Base-by-base conservation (phyloP, 1,284 basidiomycete genomes). In the Heimioporus retisporus region DNA sequence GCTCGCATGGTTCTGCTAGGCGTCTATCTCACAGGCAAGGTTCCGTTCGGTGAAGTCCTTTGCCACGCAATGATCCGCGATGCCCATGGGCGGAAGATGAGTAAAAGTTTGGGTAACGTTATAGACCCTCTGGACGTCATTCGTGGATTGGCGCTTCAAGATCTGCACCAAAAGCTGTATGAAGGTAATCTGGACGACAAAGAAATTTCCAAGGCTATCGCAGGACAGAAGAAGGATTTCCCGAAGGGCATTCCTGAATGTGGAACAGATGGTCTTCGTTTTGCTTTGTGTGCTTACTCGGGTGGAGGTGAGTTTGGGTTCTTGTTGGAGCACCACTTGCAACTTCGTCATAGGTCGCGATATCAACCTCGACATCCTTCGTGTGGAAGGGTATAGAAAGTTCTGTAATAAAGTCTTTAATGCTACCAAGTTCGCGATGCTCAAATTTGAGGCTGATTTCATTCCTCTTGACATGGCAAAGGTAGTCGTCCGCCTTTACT, bases 371-470 rank as follows among this genome's bases (percentile, higher is more conserved):
- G 97, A 99, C 80, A 97, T 99, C 74, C 82, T 95, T 69, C 93
- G 96, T 68, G 96, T 99, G n/a, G 97, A 99, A 82, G 97, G 97
- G 10, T 99, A 99, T 83, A 91, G 98, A 80, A 99, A 99, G 82
- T 98, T 99, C 86, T 99, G 98, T 85, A 99, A 99, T 86, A 99
- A 99, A 86, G 92, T 99, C 42, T 99, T 98, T 89, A 99, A 99
- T 79, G 98, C 98, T 2, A 99, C 97, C 66, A 97, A 97, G 81
- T 99, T 99, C 75, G 97, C 96, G 40, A 95, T 98, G 91, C 89
- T 97, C 79, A 97, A 97, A 83, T 84, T 98, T 50, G 96, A 96
- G 69, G 90, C 90, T 63, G 81, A 85, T 46, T 98, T 97, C 75
- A 88, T 93, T 35, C 96, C 96, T 40, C 85, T 89, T 68, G 83